Conservation (phyloP, 129 eudicot species). For the Silybum marianum region DNA sequence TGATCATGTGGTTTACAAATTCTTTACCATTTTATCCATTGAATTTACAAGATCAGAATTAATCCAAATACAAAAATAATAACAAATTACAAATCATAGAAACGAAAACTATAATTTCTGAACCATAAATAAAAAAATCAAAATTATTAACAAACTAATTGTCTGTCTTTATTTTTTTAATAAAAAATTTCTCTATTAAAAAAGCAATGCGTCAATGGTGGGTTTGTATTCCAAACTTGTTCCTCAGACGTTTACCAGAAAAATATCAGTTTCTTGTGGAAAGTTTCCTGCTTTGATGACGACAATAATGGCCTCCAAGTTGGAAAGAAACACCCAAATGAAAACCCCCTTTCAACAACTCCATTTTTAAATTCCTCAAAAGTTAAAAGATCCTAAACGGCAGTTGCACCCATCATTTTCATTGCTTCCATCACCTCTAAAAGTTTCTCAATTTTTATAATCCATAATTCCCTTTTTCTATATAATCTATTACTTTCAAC, state of each 20-base stretch:
- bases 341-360: slow-evolving; percentile 36
- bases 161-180: too few species aligned
- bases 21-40: too few species aligned
- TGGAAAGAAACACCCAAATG: slow-evolving; percentile 16
- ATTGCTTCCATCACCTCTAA: slow-evolving; percentile 24
- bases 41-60: too few species aligned
- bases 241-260: not conserved
- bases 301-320: not conserved
- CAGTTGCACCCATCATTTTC: slow-evolving; percentile 34
- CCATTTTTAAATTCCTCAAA: slow-evolving; percentile 27
- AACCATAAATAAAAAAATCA: too few species aligned
- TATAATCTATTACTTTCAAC: not conserved
- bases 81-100: too few species aligned
- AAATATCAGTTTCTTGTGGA: not conserved
- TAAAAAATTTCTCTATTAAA: too few species aligned
- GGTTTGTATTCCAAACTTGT: not conserved
- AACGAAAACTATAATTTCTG: too few species aligned
- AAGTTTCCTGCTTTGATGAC: slow-evolving; percentile 16
- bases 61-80: too few species aligned
- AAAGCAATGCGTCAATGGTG: too few species aligned
- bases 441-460: slow-evolving; percentile 26
- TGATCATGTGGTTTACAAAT: too few species aligned
- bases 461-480: slow-evolving; percentile 1
- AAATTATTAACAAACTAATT: too few species aligned
- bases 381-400: slow-evolving; percentile 25